A percentile compares a stretch with the other conserved stretches of the same genome.
Evolutionary conservation across 192 early-diverging fungal species (phyloP).

Genomic region (Coemansia sp.): DNA sequence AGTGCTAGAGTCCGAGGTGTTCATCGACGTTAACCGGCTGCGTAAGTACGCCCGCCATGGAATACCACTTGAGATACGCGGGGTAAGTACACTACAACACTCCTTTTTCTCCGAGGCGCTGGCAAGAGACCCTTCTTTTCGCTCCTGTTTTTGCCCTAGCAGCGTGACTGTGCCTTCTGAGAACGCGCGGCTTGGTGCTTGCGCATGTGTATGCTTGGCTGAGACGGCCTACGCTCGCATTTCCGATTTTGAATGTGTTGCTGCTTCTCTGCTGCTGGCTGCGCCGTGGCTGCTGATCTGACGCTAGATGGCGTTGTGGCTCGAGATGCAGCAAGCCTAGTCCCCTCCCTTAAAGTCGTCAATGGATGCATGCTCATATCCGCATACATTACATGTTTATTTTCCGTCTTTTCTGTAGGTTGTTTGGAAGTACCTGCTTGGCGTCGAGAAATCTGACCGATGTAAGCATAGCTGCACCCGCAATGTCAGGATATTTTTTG

Average conservation of each 20-base stretch:
- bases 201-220: neutral
- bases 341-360: neutral
- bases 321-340: slow-evolving; percentile 2
- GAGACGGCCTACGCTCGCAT: neutral
- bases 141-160: neutral
- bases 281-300: slow-evolving; percentile 1
- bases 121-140: neutral
- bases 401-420: slow-evolving; percentile 49
- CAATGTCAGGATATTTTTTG: slow-evolving; percentile 4
- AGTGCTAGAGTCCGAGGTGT: slow-evolving; percentile 77
- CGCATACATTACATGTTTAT: neutral
- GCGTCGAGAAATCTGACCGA: slow-evolving; percentile 79
- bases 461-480: slow-evolving; percentile 31
- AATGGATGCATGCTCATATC: slow-evolving; percentile 3
- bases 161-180: slow-evolving; percentile 8
- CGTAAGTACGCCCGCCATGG: slow-evolving; percentile 76
- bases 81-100: slow-evolving; percentile 41
- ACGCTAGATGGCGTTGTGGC: slow-evolving; percentile 2
- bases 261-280: slow-evolving; percentile 5
- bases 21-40: slow-evolving; percentile 81
- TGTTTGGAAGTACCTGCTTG: slow-evolving; percentile 87
- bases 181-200: neutral
- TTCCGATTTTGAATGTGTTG: slow-evolving; percentile 1
- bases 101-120: slow-evolving; percentile 1
- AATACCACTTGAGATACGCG: slow-evolving; percentile 77